Evolutionary conservation across 352 stramenopile species (phyloP).

Genomic region (Globisporangium canariense): DNA sequence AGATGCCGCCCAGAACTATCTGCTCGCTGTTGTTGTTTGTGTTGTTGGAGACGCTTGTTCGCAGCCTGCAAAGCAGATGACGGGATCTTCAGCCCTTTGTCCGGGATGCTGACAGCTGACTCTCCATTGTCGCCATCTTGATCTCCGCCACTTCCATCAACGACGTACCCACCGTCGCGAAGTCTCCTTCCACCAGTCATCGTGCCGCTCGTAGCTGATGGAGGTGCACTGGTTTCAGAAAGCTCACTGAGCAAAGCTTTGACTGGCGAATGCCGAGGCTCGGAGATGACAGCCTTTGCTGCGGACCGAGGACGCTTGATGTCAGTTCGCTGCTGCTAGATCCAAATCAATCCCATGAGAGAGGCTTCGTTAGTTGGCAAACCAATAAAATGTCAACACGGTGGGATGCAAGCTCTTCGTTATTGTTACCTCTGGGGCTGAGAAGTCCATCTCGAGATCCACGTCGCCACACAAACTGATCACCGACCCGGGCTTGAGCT

Average conservation of each 20-base stretch:
- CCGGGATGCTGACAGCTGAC: not conserved
- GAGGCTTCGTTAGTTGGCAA: too few relatives aligned
- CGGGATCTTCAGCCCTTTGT: not conserved
- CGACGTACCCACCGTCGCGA: constrained; percentile 16
- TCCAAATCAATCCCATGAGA: too few relatives aligned
- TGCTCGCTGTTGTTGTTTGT: not conserved
- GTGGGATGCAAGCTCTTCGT: not conserved
- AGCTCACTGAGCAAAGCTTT: not conserved
- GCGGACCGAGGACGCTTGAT: not conserved
- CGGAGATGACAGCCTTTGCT: not conserved
- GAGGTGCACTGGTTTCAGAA: not conserved
- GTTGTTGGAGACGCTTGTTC: not conserved
- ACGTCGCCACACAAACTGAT: constrained; percentile 63
- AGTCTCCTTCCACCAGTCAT: constrained; percentile 8
- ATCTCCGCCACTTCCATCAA: not conserved
- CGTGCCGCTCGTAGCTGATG: not conserved
- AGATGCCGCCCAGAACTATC: not conserved
- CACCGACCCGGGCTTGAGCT: constrained; percentile 42
- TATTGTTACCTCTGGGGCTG: constrained; percentile 15
- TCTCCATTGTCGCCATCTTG: not conserved
- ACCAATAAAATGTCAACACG: not conserved
- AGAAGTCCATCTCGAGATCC: constrained; percentile 63
- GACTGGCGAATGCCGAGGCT: not conserved
- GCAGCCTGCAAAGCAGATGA: not conserved
- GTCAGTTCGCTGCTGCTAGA: constrained; percentile 1